These are phyloP conservation scores for Capronia americana DNA, from an alignment of 2,329 filamentous ascomycete species.

Conservation along the genomic window DNA sequence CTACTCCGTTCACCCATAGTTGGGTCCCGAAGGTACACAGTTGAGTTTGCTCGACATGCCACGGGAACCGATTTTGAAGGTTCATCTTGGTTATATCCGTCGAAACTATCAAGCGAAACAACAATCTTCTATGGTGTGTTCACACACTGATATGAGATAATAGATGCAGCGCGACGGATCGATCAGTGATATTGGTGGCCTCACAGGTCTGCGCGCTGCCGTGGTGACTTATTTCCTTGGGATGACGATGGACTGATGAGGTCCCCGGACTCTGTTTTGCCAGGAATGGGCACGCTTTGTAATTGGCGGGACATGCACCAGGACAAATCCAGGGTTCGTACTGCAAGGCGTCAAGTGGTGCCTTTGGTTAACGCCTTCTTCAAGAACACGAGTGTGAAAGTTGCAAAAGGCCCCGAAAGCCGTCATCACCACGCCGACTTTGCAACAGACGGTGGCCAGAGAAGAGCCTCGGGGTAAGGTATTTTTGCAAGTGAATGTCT, in stretches of 20 bases:
- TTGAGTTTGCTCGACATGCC: background rate
- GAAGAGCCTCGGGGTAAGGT: background rate
- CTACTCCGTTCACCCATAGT: constrained; percentile 6
- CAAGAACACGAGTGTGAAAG: background rate
- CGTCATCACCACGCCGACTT: background rate
- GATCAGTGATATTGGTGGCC: background rate
- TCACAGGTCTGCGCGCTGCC: background rate
- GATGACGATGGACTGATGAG: background rate
- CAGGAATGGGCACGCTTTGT: background rate
- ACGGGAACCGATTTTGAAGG: background rate
- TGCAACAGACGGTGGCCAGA: background rate
- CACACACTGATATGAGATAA: background rate
- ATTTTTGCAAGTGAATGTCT: constrained; percentile 1
- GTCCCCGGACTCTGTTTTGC: background rate
- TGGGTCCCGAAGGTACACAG: constrained; percentile 1
- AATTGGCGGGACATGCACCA: constrained; percentile 9
- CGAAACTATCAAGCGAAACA: background rate
- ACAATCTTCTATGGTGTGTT: background rate
- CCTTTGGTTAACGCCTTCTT: background rate
- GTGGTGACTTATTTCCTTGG: background rate
- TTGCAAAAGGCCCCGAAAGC: background rate
- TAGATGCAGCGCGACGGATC: background rate
- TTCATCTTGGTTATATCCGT: constrained; percentile 11
- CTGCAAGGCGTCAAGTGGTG: constrained; percentile 10
- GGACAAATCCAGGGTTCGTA: background rate